Base-by-base conservation (phyloP, 2,329 filamentous ascomycete species). In the Chaetomium globosum region DNA sequence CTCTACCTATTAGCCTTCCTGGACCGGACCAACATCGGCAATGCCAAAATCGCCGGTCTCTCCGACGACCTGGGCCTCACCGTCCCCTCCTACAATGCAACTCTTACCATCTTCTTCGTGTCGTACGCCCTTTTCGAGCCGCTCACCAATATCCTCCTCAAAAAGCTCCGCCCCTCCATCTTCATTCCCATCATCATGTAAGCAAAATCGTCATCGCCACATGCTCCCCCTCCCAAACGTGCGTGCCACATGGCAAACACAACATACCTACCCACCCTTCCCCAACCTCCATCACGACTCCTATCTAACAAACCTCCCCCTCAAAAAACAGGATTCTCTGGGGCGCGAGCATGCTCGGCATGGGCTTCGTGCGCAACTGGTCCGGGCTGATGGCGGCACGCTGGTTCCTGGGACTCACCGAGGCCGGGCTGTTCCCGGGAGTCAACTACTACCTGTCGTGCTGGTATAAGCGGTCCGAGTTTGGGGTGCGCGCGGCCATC, bases 181-280 rank as follows among this genome's bases (percentile, higher is more conserved):
- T 97, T 96, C 74, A 87, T 96, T 63, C 90, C 92, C 2, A 80
- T 84, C 36, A 96, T 96, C 73, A 96, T 97, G 89, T 82, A 85
- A 70, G 81, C 84, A 4, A 4, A 3, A 8, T 5, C 39, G 26
- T 13, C 19, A 21, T 19, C 3, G 23, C 3, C 31, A 21, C 52
- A n/a, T n/a, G 19, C 52, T 28, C 52, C 51, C 28, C 26, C 4
- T 7, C 28, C 10, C 6, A 30, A 53, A 28, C 21, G 36, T 23
- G 8, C 26, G 0, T 13, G 5, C 39, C 58, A 10, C 56, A 33
- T 21, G 30, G 4, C 2, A n/a, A 30, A 21, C 9, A n/a, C 26
- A 46, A 1, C 19, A 21, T 12, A 1, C 9, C 10, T 9, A 6
- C n/a, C n/a, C 39, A 23, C 52, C 48, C n/a, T n/a, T n/a, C n/a